Conservation (phyloP, 2,329 filamentous ascomycete genomes). For the Ophiostoma sp. region DNA sequence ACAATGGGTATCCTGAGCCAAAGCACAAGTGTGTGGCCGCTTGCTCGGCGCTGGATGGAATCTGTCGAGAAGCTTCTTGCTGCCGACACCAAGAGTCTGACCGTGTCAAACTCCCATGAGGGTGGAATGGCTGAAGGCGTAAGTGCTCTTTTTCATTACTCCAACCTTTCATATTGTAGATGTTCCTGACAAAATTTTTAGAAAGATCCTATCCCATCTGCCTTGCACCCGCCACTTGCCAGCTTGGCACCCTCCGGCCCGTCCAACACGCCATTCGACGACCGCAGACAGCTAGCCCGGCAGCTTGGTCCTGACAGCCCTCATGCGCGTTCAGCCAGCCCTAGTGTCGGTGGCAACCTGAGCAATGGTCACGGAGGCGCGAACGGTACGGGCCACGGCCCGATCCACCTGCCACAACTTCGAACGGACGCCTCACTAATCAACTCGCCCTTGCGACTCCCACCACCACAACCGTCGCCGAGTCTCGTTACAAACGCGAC, state of each 20-base stretch:
- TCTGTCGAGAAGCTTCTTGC: slow-evolving; percentile 46
- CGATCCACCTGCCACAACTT: slow-evolving; percentile 29
- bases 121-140: slow-evolving; percentile 52
- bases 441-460: slow-evolving; percentile 26
- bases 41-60: slow-evolving; percentile 51
- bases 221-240: slow-evolving; percentile 29
- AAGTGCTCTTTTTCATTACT: slow-evolving; percentile 24
- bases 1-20: slow-evolving; percentile 47
- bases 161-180: background rate
- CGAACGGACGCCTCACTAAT: slow-evolving; percentile 21
- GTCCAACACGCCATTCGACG: slow-evolving; percentile 28
- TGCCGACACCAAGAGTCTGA: slow-evolving; percentile 44
- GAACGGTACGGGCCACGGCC: slow-evolving; percentile 21
- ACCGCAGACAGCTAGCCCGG: slow-evolving; percentile 25
- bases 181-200: background rate
- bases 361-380: background rate
- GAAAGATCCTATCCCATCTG: slow-evolving; percentile 34
- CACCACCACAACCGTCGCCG: slow-evolving; percentile 25
- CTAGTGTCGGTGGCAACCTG: slow-evolving; percentile 15
- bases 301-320: slow-evolving; percentile 22
- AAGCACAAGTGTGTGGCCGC: slow-evolving; percentile 52
- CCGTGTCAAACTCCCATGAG: slow-evolving; percentile 38
- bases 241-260: slow-evolving; percentile 28
- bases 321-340: slow-evolving; percentile 25
- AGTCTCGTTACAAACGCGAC: slow-evolving; percentile 15